Percentiles rank a stretch among this genome's conserved stretches.
Conservation (phyloP, 1,284 basidiomycete species). For the Trichosporon sp. region DNA sequence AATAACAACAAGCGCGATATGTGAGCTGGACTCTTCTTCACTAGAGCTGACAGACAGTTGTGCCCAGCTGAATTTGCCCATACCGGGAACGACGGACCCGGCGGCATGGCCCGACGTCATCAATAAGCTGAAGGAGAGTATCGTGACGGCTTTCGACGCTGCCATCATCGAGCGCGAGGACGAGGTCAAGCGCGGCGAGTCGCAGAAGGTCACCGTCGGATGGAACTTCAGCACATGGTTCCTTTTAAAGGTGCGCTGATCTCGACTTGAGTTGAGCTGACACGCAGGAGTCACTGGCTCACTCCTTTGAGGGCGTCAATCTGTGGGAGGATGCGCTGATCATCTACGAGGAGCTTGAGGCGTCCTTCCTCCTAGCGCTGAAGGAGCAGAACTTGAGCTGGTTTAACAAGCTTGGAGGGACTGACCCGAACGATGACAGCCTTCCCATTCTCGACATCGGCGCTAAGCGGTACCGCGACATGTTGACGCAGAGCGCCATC, state of each 20-base stretch:
- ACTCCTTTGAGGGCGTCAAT: conserved; percentile 83
- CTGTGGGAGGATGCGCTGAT: conserved; percentile 81
- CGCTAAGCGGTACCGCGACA: conserved; percentile 80
- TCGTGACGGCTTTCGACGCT: conserved; percentile 73
- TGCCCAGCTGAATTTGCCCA: conserved; percentile 57
- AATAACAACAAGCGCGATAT: conserved; percentile 82
- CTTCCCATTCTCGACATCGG: conserved; percentile 68
- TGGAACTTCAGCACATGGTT: conserved; percentile 99
- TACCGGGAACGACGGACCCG: conserved; percentile 54
- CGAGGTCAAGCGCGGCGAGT: conserved; percentile 77
- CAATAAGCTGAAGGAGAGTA: conserved; percentile 80
- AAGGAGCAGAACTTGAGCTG: conserved; percentile 78
- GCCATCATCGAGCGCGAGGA: conserved; percentile 75
- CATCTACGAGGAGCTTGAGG: conserved; percentile 88
- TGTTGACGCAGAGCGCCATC: conserved; percentile 84
- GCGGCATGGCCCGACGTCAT: conserved; percentile 83
- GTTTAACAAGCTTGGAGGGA: conserved; percentile 72
- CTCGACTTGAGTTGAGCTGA: neutral
- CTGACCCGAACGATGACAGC: conserved; percentile 64
- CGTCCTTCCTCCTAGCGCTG: conserved; percentile 66
- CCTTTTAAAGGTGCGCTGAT: conserved; percentile 68
- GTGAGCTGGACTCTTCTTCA: conserved; percentile 49
- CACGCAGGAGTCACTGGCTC: conserved; percentile 80
- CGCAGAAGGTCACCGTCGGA: conserved; percentile 77
- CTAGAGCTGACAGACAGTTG: conserved; percentile 54